Evolutionary conservation across 2,329 filamentous ascomycete genomes (phyloP).

Genomic region (Bisporella sp.): DNA sequence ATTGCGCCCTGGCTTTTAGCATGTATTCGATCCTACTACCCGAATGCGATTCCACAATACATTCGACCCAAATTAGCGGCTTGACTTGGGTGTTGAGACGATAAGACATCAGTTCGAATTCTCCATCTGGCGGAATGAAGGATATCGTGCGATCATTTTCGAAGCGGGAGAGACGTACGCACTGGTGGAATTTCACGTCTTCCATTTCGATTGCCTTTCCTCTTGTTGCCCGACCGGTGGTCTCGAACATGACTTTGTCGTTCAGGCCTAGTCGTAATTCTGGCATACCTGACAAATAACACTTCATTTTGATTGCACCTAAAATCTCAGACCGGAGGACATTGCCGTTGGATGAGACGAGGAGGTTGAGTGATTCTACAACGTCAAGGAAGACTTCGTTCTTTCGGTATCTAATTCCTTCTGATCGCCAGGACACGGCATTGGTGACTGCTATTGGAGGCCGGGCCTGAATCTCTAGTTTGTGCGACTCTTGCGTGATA

Average conservation of each 20-base stretch:
- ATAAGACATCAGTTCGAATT: conserved; percentile 99
- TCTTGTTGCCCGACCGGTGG: conserved; percentile 84
- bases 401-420: conserved; percentile 97
- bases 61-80: conserved; percentile 97
- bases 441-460: conserved; percentile 98
- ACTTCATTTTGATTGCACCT: conserved; percentile 99
- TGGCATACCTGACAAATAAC: conserved; percentile 96
- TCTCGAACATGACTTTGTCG: conserved; percentile 99
- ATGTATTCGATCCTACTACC: conserved; percentile 97
- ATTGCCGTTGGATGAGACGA: conserved; percentile 91
- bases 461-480: conserved; percentile 91
- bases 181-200: conserved; percentile 99
- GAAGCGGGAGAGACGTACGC: conserved; percentile 88
- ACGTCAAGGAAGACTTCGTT: conserved; percentile 99
- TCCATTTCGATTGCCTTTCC: conserved; percentile 99
- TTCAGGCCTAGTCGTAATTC: conserved; percentile 90
- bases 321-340: conserved; percentile 94
- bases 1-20: conserved; percentile 96
- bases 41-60: conserved; percentile 91
- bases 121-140: conserved; percentile 96
- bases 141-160: conserved; percentile 98
- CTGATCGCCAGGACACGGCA: conserved; percentile 94
- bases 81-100: conserved; percentile 98
- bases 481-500: conserved; percentile 98
- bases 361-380: conserved; percentile 89